These are phyloP conservation scores for Ormosia emarginata DNA, from an alignment of 306 rosid species.

Conservation along the genomic window DNA sequence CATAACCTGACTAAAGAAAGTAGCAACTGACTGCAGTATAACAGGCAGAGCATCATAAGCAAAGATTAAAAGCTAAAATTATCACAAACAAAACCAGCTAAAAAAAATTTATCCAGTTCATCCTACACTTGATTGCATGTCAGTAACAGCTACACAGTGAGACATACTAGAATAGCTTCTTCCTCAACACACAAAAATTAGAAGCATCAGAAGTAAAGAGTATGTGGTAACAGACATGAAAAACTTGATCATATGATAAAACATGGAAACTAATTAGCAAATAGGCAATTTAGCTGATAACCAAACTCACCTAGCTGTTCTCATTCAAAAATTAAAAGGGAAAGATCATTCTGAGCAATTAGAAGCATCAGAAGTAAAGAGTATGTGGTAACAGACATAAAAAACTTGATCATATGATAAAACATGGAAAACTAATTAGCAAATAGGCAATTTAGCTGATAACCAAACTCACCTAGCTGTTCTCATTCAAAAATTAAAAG, in stretches of 20 bases:
- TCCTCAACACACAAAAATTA: background rate
- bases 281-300: background rate
- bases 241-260: background rate
- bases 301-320: background rate
- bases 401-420: too few species aligned
- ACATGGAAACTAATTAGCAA: background rate
- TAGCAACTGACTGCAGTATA: constrained; percentile 90
- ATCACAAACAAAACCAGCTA: background rate
- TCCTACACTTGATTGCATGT: background rate
- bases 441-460: background rate
- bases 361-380: background rate
- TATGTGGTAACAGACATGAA: background rate
- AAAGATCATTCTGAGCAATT: background rate
- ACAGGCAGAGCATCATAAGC: background rate
- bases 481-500: background rate
- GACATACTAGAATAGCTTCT: background rate
- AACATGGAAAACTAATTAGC: background rate
- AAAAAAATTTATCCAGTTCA: background rate
- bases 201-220: background rate
- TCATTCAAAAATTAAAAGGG: background rate
- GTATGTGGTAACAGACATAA: too few species aligned
- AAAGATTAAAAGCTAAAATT: background rate
- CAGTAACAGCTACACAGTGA: background rate
- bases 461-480: background rate
- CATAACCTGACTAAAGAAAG: constrained; percentile 97